Conservation (phyloP, 352 stramenopile genomes). For the Globisporangium middletonii region DNA sequence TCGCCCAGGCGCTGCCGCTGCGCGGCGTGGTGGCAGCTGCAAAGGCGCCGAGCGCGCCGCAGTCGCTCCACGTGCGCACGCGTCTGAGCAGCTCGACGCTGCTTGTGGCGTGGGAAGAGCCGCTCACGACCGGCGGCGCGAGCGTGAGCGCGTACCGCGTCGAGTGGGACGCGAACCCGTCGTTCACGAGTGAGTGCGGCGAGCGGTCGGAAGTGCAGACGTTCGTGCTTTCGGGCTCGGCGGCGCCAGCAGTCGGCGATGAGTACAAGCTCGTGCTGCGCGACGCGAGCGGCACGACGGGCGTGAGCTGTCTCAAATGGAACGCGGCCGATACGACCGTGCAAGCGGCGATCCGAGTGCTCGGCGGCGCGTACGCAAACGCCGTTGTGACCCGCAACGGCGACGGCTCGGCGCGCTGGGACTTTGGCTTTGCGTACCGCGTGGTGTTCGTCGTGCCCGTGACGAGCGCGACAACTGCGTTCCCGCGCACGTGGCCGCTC, state of each 20-base stretch:
- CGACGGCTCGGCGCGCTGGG: conserved; percentile 51
- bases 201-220: conserved; percentile 67
- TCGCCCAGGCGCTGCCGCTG: conserved; percentile 33
- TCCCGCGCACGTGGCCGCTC: conserved; percentile 35
- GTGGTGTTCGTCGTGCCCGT: conserved; percentile 48
- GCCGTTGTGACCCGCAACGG: conserved; percentile 30
- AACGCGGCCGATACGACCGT: conserved; percentile 14
- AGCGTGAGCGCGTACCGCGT: conserved; percentile 83
- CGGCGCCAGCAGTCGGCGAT: conserved; percentile 4
- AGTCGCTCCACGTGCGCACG: conserved; percentile 75
- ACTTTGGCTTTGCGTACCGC: conserved; percentile 67
- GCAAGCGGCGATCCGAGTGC: conserved; percentile 16
- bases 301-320: conserved; percentile 41
- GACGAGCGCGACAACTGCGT: conserved; percentile 23
- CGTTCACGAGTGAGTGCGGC: conserved; percentile 79
- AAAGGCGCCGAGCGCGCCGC: conserved; percentile 56
- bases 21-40: conserved; percentile 27
- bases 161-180: conserved; percentile 92
- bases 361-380: conserved; percentile 24
- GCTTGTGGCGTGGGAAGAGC: conserved; percentile 70
- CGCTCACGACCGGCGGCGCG: conserved; percentile 77
- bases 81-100: conserved; percentile 55
- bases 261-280: conserved; percentile 26
- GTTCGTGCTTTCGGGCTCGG: conserved; percentile 24
- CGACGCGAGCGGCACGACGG: conserved; percentile 2